Percentiles rank a stretch among this genome's conserved stretches.
phyloP scores from a whole-genome alignment of 2,329 filamentous ascomycete genomes.

The Trichoderma koningii region DNA sequence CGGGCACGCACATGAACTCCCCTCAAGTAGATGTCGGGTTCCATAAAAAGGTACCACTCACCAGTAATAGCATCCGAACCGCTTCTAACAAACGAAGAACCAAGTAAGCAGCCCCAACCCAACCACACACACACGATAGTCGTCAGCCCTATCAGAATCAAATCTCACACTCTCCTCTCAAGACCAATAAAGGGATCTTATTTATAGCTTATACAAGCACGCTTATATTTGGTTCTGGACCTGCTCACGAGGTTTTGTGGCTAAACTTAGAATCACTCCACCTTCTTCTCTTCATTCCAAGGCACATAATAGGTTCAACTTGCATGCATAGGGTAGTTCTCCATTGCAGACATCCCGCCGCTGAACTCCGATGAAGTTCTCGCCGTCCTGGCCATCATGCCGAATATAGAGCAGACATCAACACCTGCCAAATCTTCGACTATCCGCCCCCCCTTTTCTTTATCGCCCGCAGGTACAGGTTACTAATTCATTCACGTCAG shows the following conservation, averaged over 20 bases:
- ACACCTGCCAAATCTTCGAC: no score
- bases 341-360: not conserved
- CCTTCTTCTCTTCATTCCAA: no score
- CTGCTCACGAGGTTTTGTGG: no score
- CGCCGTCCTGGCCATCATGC: not conserved
- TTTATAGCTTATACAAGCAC: not conserved
- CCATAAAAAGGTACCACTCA: not conserved
- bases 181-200: not conserved
- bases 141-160: constrained; percentile 15
- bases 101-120: not conserved
- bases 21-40: no score
- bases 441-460: no score
- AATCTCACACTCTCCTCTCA: not conserved
- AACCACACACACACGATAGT: not conserved
- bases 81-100: not conserved
- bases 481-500: no score
- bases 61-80: no score
- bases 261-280: no score
- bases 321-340: no score
- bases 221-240: constrained; percentile 2
- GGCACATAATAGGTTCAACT: no score
- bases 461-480: no score
- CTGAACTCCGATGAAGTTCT: not conserved
- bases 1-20: no score
- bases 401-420: not conserved